Evolutionary conservation across 2,329 filamentous ascomycete species (phyloP).

Genomic region (Pestalotiopsis sp.): DNA sequence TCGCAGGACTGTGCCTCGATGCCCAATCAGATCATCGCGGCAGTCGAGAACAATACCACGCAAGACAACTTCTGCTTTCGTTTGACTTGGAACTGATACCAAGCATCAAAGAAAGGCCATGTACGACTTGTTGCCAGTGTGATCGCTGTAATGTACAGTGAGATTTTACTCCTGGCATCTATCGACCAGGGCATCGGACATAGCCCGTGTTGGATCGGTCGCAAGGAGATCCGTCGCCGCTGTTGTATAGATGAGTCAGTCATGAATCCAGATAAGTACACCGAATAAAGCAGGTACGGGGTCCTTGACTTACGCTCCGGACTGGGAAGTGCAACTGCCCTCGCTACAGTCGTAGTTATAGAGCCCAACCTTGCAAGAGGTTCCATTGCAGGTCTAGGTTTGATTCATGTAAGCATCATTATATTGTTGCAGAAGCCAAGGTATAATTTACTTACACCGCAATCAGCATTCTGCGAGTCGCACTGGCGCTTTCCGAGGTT

Average conservation of each 20-base stretch:
- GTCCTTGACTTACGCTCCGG: neutral
- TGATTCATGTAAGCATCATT: neutral
- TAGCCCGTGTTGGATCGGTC: conserved; percentile 1
- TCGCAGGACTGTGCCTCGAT: no score
- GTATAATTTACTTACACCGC: neutral
- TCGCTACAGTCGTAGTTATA: neutral
- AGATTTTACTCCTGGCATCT: no score
- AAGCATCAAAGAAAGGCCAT: no score
- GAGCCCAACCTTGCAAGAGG: conserved; percentile 5
- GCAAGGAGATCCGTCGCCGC: neutral
- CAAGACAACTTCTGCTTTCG: no score
- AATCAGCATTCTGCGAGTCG: neutral
- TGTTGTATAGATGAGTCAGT: neutral
- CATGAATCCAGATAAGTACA: neutral
- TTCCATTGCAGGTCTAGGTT: neutral
- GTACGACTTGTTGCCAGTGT: no score
- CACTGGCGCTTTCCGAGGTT: neutral
- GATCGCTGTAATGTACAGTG: no score
- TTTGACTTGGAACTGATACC: no score
- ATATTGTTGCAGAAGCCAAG: neutral
- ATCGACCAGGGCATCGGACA: conserved; percentile 2
- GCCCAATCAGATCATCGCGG: no score
- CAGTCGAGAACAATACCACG: no score
- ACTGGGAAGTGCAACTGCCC: neutral
- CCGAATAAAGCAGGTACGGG: neutral